phyloP scores from a whole-genome alignment of 768 basidiomycete species.

The Galerina marginata region DNA sequence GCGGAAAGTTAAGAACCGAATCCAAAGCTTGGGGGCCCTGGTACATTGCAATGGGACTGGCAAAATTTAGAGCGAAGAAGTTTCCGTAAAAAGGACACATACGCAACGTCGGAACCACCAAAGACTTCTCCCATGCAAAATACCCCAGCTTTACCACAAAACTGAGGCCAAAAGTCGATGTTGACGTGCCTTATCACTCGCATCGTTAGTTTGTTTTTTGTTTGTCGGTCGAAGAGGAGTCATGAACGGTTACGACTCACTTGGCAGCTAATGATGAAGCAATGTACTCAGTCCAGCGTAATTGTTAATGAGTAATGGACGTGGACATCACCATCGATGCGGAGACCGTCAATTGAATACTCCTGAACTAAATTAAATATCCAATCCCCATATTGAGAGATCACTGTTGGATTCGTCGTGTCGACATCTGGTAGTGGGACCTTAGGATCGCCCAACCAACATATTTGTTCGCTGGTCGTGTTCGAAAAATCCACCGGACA shows the following conservation, averaged over 20 bases:
- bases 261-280: constrained; percentile 43
- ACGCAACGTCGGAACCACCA: constrained; percentile 59
- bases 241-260: constrained; percentile 30
- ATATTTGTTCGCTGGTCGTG: constrained; percentile 69
- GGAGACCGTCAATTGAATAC: constrained; percentile 82
- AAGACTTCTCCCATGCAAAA: constrained; percentile 89
- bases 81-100: constrained; percentile 15
- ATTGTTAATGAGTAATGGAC: too few species aligned
- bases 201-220: too few species aligned
- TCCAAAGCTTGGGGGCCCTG: constrained; percentile 69
- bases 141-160: constrained; percentile 76
- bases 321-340: constrained; percentile 68
- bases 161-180: constrained; percentile 76
- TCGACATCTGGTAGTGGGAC: constrained; percentile 83
- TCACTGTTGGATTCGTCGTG: constrained; percentile 70
- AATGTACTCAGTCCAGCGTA: too few species aligned
- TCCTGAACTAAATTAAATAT: constrained; percentile 68
- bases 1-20: constrained; percentile 74
- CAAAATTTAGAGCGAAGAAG: background rate
- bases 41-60: constrained; percentile 59
- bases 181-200: constrained; percentile 61
- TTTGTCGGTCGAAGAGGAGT: background rate
- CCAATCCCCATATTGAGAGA: constrained; percentile 70
- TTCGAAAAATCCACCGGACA: constrained; percentile 78
- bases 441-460: constrained; percentile 84